Evolutionary conservation across 495 filamentous ascomycete genomes (phyloP).

Genomic region (Penicillium angulare): DNA sequence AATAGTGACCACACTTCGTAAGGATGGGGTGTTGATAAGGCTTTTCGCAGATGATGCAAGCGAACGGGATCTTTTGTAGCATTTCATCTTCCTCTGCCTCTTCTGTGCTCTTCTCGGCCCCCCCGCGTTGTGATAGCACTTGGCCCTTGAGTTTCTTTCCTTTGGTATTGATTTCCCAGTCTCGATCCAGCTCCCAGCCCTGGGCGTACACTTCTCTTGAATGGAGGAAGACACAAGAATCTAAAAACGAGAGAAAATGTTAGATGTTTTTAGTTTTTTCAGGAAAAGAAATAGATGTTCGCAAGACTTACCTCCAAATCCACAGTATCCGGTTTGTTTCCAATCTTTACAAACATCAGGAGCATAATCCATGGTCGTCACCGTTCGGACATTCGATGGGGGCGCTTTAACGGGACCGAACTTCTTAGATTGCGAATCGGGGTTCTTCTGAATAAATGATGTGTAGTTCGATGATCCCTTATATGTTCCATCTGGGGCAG

Average conservation of each 20-base stretch:
- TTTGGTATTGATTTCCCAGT: constrained; percentile 86
- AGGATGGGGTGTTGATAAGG: constrained; percentile 79
- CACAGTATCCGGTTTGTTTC: constrained; percentile 68
- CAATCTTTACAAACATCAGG: constrained; percentile 97
- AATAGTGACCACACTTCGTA: constrained; percentile 93
- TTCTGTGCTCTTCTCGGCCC: constrained; percentile 38
- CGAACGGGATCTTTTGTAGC: constrained; percentile 88
- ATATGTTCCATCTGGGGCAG: constrained; percentile 65
- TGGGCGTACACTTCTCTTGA: constrained; percentile 84
- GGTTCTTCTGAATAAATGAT: constrained; percentile 76
- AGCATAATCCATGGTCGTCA: constrained; percentile 86
- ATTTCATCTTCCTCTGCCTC: constrained; percentile 69
- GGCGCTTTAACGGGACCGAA: constrained; percentile 82
- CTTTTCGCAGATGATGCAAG: constrained; percentile 87
- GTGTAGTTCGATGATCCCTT: constrained; percentile 70
- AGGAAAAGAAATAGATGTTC: background rate
- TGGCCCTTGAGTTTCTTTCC: constrained; percentile 66
- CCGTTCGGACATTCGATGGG: constrained; percentile 84
- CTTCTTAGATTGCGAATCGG: constrained; percentile 67
- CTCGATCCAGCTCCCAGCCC: constrained; percentile 91
- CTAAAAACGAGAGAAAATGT: constrained; percentile 59
- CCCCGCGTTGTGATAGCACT: constrained; percentile 54
- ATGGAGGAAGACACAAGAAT: constrained; percentile 87
- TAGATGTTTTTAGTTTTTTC: constrained; percentile 47
- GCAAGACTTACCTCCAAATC: background rate